Evolutionary conservation across 495 filamentous ascomycete species (phyloP), one percentile per base, ranked within the genome.

Genomic region (Physcia stellaris): DNA sequence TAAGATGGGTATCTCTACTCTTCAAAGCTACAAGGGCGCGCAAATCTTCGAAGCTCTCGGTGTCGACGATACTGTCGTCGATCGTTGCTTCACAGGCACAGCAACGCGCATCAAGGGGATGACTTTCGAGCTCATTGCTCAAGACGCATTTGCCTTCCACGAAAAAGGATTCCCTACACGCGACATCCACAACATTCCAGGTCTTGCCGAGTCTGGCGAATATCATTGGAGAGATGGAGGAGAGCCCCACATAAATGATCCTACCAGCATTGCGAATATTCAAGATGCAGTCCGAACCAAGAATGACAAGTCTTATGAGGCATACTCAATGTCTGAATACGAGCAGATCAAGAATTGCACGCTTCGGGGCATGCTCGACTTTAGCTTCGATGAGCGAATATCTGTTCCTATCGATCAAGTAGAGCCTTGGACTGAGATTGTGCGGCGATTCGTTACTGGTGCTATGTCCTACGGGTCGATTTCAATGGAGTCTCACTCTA

Each of bases 401-500:
- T 78, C 88, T 15, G 83, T 99, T 32, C 86, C 86, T 7, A 94
- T 99, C 46, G 90, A 99, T 46, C 88, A 96, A 55, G 90, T 99
- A 35, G 90, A 99, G 58, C 85, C 92, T 4, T 99, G 90, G 90
- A 96, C 90, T 6, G 88, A 95, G 51, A 96, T 99, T 46, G 92
- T 96, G 21, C 86, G 90, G 30, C 80, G 90, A 37, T 96, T 96
- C 60, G 88, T 86, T 51, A 99, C 90, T n/a, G 90, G 90, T 50
- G 90, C 90, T 46, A 99, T 99, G 90, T 99, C 90, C 13, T 99
- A 99, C 54, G 90, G 90, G 31, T 99, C 90, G 19, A 99, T 99
- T 50, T 96, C 92, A 22, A 94, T 96, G 86, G 92, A 99, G 56
- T 86, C 90, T 32, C 90, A 99, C 67, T 99, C 90, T 16, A 96